Base-by-base conservation (phyloP, 2,329 filamentous ascomycete species). In the Fusarium praegraminearum region DNA sequence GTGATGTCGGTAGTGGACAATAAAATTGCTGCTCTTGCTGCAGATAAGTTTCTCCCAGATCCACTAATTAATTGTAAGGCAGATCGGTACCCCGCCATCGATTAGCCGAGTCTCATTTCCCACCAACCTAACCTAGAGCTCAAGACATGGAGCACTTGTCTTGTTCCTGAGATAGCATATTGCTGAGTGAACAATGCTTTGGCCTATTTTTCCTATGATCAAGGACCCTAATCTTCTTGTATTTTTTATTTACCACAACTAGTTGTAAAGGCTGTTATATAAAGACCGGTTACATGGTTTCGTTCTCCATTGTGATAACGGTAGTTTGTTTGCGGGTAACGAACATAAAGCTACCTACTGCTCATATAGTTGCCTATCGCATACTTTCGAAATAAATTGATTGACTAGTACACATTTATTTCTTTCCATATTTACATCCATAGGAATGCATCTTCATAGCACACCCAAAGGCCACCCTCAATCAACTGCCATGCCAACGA, bases 81-180 rank as follows among this genome's bases (percentile, higher is more conserved):
- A 26, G 22, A 43, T 43, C 40, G 8, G 16, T 32, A 46, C 43
- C 43, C 43, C 43, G 26, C 43, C 43, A 46, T 46, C 22, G 3
- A 43, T 43, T 26, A 20, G 18, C 43, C 43, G 18, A 20, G 7
- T 20, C 3, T n/a, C 11, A 20, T 11, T 5, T 28, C 22, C 15
- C 22, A 43, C 20, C 24, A 32, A 20, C 26, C 43, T 46, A 46
- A 46, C 43, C 43, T 46, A 46, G 18, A 46, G 43, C 11, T 46
- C 11, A 20, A 45, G 16, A 46, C 16, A 12, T 30, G 1, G 7
- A 46, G 43, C 12, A 30, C 26, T n/a, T 46, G 26, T n/a, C 24
- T 11, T 46, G 18, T 6, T 7, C 26, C 5, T 28, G 43, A 20
- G 11, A 30, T 30, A 9, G 13, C 18, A n/a, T 15, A 4, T 20